These are phyloP conservation scores for Pleoardoris graminearum DNA, from an alignment of 2,329 filamentous ascomycete species.

Conservation along the genomic window DNA sequence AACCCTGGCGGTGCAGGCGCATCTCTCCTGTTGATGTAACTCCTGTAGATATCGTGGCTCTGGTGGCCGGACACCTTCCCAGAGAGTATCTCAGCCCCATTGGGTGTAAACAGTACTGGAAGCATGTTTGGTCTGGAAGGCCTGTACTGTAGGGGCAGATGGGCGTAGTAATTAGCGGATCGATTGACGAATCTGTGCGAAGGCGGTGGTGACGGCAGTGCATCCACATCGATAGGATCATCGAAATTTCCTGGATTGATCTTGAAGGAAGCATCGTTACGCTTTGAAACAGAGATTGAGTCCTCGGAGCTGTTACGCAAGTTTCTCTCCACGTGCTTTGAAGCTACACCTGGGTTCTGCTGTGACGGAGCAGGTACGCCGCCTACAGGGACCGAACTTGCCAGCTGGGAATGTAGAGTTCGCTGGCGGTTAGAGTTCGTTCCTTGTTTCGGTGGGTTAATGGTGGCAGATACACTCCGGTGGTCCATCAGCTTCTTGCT, in stretches of 20 bases:
- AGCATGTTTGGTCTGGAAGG: conserved; percentile 9
- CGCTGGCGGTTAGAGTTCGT: no score
- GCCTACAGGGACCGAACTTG: no score
- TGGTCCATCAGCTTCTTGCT: not conserved
- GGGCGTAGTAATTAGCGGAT: conserved; percentile 12
- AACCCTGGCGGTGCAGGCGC: conserved; percentile 2
- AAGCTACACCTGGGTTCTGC: no score
- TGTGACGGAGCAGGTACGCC: no score
- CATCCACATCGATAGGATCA: conserved; percentile 32
- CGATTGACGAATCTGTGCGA: conserved; percentile 19
- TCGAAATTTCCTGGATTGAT: conserved; percentile 18
- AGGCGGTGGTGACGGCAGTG: conserved; percentile 14
- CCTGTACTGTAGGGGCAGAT: conserved; percentile 6
- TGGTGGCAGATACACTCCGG: not conserved
- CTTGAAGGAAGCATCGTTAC: not conserved
- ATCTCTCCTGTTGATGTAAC: conserved; percentile 16
- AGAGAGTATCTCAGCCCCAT: conserved; percentile 7
- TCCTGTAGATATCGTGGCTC: conserved; percentile 21
- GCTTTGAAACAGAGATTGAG: not conserved
- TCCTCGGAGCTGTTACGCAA: not conserved
- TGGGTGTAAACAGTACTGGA: conserved; percentile 9
- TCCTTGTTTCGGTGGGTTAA: no score
- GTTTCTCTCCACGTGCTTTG: not conserved
- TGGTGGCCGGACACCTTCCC: conserved; percentile 19
- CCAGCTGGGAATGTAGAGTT: no score